Conservation (phyloP, 2,329 filamentous ascomycete species). For the Exophiala lecanii-corni region DNA sequence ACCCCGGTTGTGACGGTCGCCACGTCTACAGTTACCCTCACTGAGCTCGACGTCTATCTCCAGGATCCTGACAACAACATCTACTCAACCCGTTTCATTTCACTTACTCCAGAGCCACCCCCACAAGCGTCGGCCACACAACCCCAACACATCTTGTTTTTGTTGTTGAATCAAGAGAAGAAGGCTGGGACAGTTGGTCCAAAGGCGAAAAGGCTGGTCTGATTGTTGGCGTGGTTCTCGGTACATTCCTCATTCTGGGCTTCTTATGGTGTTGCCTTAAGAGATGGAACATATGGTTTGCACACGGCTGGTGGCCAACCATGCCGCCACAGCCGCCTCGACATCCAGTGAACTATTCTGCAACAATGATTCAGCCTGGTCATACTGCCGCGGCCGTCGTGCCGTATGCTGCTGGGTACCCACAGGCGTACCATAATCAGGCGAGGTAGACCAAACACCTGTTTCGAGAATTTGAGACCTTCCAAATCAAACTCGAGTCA, state of each 20-base stretch:
- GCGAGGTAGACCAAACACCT: too few species aligned
- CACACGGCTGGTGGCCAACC: constrained; percentile 17
- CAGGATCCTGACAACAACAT: constrained; percentile 14
- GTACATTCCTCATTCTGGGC: constrained; percentile 24
- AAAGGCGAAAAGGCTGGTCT: constrained; percentile 28
- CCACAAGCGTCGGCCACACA: background rate
- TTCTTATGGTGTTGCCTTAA: constrained; percentile 18
- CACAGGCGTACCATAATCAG: background rate
- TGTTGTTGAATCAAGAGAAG: constrained; percentile 10
- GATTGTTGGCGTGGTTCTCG: constrained; percentile 27
- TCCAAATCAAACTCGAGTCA: too few species aligned
- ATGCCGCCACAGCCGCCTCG: background rate
- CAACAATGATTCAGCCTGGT: constrained; percentile 11
- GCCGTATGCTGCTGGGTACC: constrained; percentile 9
- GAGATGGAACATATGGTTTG: constrained; percentile 23
- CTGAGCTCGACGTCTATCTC: constrained; percentile 22
- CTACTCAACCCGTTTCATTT: constrained; percentile 20
- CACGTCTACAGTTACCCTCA: constrained; percentile 18
- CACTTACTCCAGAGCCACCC: constrained; percentile 4
- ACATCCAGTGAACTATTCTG: background rate
- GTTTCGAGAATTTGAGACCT: too few species aligned
- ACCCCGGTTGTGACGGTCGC: constrained; percentile 9
- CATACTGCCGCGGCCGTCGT: constrained; percentile 13
- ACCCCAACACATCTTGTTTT: constrained; percentile 9
- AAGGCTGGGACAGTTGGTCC: constrained; percentile 29